Evolutionary conservation across 176 grass and related monocot genomes (phyloP).

Genomic region (Eleusine coracana): DNA sequence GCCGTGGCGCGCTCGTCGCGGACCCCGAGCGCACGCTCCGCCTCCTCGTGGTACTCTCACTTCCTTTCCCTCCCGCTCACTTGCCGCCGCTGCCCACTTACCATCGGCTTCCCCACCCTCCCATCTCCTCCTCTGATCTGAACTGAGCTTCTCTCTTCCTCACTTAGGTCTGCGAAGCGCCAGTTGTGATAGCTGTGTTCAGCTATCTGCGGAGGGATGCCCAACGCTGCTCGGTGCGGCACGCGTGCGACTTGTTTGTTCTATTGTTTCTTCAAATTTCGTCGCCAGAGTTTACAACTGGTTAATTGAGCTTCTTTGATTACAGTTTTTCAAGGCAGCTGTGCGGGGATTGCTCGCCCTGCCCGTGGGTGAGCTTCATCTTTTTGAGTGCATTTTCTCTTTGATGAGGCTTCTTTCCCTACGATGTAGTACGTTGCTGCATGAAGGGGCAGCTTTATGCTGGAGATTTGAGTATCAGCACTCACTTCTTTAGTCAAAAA

Average conservation of each 20-base stretch:
- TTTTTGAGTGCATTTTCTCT: neutral
- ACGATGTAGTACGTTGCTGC: neutral
- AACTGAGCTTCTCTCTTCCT: neutral
- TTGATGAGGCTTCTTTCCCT: neutral
- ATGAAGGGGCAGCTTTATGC: neutral
- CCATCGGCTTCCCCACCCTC: neutral
- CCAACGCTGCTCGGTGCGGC: conserved; percentile 55
- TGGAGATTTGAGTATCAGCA: neutral
- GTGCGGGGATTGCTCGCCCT: conserved; percentile 60
- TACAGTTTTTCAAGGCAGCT: conserved; percentile 70
- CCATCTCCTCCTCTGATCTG: neutral
- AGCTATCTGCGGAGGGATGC: conserved; percentile 65
- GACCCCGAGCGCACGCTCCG: conserved; percentile 59
- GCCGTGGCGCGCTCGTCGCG: conserved; percentile 50
- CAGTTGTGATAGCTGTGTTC: conserved; percentile 67
- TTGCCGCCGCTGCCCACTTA: neutral
- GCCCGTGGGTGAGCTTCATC: conserved; percentile 58
- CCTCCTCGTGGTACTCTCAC: conserved; percentile 59
- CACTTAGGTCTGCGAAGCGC: conserved; percentile 63
- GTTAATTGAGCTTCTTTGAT: conserved; percentile 18
- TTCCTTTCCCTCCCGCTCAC: neutral
- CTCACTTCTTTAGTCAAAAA: neutral
- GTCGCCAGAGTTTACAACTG: neutral
- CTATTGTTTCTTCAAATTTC: neutral
- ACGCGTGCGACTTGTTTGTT: conserved; percentile 12